Conservation (phyloP, 2,329 filamentous ascomycete species). For the Microcera coccophila region DNA sequence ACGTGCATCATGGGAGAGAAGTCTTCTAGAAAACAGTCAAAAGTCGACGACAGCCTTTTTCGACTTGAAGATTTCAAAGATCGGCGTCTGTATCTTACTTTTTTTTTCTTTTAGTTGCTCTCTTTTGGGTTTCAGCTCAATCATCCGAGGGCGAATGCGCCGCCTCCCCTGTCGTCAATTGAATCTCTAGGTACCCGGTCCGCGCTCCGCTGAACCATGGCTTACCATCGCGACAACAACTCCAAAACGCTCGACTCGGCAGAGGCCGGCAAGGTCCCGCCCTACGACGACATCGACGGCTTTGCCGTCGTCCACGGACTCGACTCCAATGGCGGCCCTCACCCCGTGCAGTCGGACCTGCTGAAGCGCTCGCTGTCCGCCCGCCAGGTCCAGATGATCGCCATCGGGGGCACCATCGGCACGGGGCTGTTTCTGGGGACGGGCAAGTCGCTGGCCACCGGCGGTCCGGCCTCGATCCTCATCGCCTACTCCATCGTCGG, state of each 20-base stretch:
- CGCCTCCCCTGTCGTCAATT: slow-evolving; percentile 8
- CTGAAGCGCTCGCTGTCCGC: slow-evolving; percentile 54
- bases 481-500: slow-evolving; percentile 56
- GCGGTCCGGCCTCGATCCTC: slow-evolving; percentile 56
- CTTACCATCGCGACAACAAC: neutral
- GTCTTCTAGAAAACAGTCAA: too few species aligned
- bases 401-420: slow-evolving; percentile 56
- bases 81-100: too few species aligned
- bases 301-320: slow-evolving; percentile 3
- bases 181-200: neutral
- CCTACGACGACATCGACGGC: slow-evolving; percentile 20
- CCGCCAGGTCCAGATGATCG: slow-evolving; percentile 67
- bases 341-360: slow-evolving; percentile 37
- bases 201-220: slow-evolving; percentile 6
- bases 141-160: too few species aligned
- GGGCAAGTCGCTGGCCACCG: slow-evolving; percentile 56
- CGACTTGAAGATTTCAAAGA: too few species aligned
- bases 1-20: slow-evolving; percentile 1
- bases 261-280: neutral
- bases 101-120: too few species aligned
- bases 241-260: neutral
- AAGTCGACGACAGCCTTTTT: too few species aligned
- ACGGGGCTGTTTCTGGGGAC: slow-evolving; percentile 62
- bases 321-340: slow-evolving; percentile 2
- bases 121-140: too few species aligned